Percentiles rank a stretch among this genome's conserved stretches.
Conservation (phyloP, 139 green algal species). For the Coelastrella sp. region DNA sequence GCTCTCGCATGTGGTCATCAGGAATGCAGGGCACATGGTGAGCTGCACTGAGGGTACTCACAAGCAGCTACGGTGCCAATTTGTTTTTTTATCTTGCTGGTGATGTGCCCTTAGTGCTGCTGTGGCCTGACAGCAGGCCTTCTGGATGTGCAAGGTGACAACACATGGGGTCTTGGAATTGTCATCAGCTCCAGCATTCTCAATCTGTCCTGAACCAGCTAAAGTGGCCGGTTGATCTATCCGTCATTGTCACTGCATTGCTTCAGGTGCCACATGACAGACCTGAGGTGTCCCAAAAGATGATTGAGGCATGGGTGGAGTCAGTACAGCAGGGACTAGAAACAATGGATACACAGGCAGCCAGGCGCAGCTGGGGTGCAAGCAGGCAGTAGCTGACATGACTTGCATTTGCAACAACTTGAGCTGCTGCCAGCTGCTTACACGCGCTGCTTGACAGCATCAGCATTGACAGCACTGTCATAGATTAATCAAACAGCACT, state of each 20-base stretch:
- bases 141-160: not conserved
- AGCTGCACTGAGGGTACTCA: not conserved
- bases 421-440: no score
- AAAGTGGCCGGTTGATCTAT: not conserved
- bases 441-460: no score
- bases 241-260: not conserved
- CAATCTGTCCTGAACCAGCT: no score
- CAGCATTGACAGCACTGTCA: no score
- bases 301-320: constrained; percentile 57
- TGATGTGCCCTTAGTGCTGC: no score
- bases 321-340: constrained; percentile 7
- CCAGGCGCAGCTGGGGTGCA: not conserved
- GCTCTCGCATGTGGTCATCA: constrained; percentile 60
- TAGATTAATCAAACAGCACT: no score
- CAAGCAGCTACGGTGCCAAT: not conserved
- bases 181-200: no score
- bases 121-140: not conserved
- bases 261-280: constrained; percentile 68
- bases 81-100: no score
- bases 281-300: constrained; percentile 44
- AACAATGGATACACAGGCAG: not conserved
- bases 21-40: constrained; percentile 71
- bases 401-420: no score
- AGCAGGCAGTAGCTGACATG: not conserved
- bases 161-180: not conserved